Percentiles rank a stretch among this genome's conserved stretches.
Conservation (phyloP, 2,329 filamentous ascomycete species). For the Didymella pinodella region DNA sequence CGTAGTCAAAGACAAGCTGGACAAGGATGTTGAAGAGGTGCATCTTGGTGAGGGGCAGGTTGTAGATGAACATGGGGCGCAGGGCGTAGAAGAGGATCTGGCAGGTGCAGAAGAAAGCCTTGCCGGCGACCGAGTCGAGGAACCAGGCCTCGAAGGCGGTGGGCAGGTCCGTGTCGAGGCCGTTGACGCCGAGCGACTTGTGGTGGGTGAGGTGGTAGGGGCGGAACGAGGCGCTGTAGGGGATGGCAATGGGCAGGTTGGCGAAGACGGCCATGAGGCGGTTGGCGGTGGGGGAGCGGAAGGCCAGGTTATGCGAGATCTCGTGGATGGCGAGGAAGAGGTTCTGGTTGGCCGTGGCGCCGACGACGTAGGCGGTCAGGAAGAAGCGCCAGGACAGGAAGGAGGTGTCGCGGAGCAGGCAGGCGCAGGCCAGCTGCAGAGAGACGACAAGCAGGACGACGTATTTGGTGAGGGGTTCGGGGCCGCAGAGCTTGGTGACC, state of each 20-base stretch:
- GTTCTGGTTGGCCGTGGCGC: slow-evolving; percentile 97
- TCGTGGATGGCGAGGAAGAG: slow-evolving; percentile 98
- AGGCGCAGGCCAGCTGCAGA: slow-evolving; percentile 81
- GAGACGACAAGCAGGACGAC: slow-evolving; percentile 83
- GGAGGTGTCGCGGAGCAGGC: slow-evolving; percentile 75
- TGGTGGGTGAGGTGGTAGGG: slow-evolving; percentile 99
- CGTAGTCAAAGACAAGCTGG: slow-evolving; percentile 80
- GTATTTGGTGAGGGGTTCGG: slow-evolving; percentile 95
- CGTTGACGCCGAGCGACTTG: slow-evolving; percentile 96
- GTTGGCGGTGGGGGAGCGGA: slow-evolving; percentile 81
- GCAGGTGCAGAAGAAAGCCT: slow-evolving; percentile 99
- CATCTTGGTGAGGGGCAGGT: slow-evolving; percentile 83
- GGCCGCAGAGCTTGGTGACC: slow-evolving; percentile 96
- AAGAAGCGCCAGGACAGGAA: slow-evolving; percentile 87
- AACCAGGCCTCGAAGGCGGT: slow-evolving; percentile 90
- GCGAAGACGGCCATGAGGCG: slow-evolving; percentile 89
- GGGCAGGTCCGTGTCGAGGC: slow-evolving; percentile 93
- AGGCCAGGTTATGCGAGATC: slow-evolving; percentile 97
- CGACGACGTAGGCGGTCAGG: slow-evolving; percentile 86
- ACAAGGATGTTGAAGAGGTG: slow-evolving; percentile 81
- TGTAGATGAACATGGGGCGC: slow-evolving; percentile 93
- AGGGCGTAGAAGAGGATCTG: slow-evolving; percentile 99
- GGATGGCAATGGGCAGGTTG: slow-evolving; percentile 93
- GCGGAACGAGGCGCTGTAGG: slow-evolving; percentile 95
- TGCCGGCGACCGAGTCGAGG: slow-evolving; percentile 92